A percentile compares a stretch with the other conserved stretches of the same genome.
phyloP scores from a whole-genome alignment of 495 filamentous ascomycete genomes.

The Penicillium pulvis region DNA sequence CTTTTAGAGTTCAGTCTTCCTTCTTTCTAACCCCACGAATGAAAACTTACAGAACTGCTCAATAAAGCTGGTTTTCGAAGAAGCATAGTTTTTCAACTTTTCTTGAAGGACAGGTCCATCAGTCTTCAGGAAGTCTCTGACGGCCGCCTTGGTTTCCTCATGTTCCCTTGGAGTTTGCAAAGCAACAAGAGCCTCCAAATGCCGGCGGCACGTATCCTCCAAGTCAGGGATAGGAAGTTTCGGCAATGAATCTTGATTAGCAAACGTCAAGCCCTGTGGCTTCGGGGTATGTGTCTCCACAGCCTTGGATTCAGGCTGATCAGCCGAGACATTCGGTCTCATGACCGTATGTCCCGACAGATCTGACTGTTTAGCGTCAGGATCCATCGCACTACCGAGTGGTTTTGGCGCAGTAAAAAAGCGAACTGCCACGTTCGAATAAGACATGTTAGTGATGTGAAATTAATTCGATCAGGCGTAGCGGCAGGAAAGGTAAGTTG shows the following conservation, averaged over 20 bases:
- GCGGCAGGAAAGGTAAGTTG: constrained; percentile 71
- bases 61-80: constrained; percentile 91
- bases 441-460: constrained; percentile 50
- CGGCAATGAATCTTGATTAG: constrained; percentile 82
- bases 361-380: constrained; percentile 44
- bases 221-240: constrained; percentile 96
- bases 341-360: constrained; percentile 25
- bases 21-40: background rate
- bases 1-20: constrained; percentile 44
- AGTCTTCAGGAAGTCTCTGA: constrained; percentile 79
- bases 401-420: constrained; percentile 70
- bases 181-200: constrained; percentile 77
- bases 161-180: constrained; percentile 82
- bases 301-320: constrained; percentile 12
- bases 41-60: constrained; percentile 91
- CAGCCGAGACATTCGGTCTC: constrained; percentile 25
- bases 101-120: constrained; percentile 89
- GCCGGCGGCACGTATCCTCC: constrained; percentile 75
- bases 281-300: constrained; percentile 24
- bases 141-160: constrained; percentile 75
- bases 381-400: constrained; percentile 48
- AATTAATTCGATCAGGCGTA: constrained; percentile 58
- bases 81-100: constrained; percentile 89
- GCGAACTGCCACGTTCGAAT: constrained; percentile 46
- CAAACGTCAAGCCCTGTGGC: constrained; percentile 70